Percentiles rank a stretch among this genome's conserved stretches.
These are phyloP conservation scores for Rhodotorula sp. DNA, from an alignment of 1,284 basidiomycete genomes.

Conservation along the genomic window DNA sequence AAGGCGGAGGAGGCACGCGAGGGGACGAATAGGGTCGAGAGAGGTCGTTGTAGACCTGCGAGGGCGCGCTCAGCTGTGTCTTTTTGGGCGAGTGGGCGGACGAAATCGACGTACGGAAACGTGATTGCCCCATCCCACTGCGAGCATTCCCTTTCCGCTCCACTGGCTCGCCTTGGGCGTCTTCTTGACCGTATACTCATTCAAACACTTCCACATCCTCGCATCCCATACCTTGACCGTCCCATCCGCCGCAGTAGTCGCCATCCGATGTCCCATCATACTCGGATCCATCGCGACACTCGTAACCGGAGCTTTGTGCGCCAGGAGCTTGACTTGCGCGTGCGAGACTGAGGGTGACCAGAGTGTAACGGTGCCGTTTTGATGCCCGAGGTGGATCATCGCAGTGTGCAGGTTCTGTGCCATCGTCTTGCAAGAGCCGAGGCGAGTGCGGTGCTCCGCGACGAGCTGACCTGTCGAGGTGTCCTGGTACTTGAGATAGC, in stretches of 20 bases:
- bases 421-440: conserved; percentile 83
- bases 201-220: conserved; percentile 73
- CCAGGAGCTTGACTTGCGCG: conserved; percentile 85
- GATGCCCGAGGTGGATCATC: conserved; percentile 89
- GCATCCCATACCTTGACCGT: conserved; percentile 93
- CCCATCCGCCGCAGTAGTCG: conserved; percentile 83
- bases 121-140: conserved; percentile 71
- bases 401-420: conserved; percentile 88
- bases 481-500: conserved; percentile 95
- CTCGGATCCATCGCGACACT: conserved; percentile 77
- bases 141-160: conserved; percentile 73
- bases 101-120: conserved; percentile 64
- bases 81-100: background rate
- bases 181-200: conserved; percentile 44
- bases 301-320: conserved; percentile 83
- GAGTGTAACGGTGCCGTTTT: conserved; percentile 83
- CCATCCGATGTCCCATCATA: conserved; percentile 81
- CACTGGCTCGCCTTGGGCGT: conserved; percentile 50
- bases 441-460: conserved; percentile 82
- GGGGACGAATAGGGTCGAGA: conserved; percentile 43
- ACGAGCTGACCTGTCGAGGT: conserved; percentile 88
- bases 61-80: background rate
- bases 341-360: conserved; percentile 94
- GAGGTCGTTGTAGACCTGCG: conserved; percentile 43
- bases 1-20: conserved; percentile 66